These are phyloP conservation scores for Syzygium aqueum DNA, from an alignment of 345 rosid species.

Conservation along the genomic window DNA sequence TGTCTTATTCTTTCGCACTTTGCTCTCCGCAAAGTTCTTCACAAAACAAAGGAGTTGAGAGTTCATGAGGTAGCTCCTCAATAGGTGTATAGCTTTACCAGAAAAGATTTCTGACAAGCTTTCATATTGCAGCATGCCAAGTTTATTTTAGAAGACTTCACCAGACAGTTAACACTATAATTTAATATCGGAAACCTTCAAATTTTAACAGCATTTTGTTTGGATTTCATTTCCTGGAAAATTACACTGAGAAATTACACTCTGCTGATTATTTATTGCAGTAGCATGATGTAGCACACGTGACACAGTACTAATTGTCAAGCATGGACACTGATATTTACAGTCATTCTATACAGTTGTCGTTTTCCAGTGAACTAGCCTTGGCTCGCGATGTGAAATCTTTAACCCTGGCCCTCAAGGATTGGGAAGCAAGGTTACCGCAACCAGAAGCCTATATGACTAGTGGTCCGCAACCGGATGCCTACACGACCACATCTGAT, in stretches of 20 bases:
- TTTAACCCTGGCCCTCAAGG: constrained; percentile 42
- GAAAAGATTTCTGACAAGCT: background rate
- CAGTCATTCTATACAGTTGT: constrained; percentile 23
- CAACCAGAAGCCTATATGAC: constrained; percentile 24
- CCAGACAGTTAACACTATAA: background rate
- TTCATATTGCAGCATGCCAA: background rate
- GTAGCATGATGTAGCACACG: background rate
- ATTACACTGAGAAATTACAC: background rate
- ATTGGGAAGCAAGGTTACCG: constrained; percentile 60
- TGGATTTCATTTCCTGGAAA: background rate
- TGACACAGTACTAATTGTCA: background rate
- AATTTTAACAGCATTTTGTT: background rate
- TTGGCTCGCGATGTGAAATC: constrained; percentile 46
- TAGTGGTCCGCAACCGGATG: background rate
- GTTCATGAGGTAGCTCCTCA: background rate
- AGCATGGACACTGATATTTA: background rate
- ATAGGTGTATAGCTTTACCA: background rate
- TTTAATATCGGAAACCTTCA: background rate
- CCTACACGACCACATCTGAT: background rate
- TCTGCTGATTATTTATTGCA: background rate
- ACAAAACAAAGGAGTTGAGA: background rate
- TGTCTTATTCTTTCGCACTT: background rate
- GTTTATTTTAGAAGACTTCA: background rate
- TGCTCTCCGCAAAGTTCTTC: background rate
- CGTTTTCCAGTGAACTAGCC: constrained; percentile 26